These are phyloP conservation scores for Dalbergia cochinchinensis DNA, from an alignment of 306 rosid genomes.

Conservation along the genomic window DNA sequence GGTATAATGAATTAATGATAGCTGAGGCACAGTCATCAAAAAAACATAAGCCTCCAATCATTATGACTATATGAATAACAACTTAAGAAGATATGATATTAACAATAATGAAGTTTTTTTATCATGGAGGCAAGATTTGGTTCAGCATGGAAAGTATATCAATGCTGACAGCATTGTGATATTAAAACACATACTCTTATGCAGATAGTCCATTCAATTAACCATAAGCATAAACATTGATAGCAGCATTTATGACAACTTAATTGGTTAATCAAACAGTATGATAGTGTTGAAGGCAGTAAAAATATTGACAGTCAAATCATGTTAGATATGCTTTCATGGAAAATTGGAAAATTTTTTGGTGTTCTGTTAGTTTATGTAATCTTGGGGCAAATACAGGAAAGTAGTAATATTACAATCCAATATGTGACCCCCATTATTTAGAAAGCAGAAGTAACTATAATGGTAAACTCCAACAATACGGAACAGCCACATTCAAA, in stretches of 20 bases:
- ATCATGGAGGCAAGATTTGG: neutral
- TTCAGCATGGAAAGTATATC: neutral
- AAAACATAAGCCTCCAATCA: neutral
- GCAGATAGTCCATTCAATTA: neutral
- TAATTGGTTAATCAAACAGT: neutral
- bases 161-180: neutral
- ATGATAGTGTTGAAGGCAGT: neutral
- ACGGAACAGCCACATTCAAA: too few species aligned
- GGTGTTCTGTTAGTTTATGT: neutral
- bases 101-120: neutral
- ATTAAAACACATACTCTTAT: neutral
- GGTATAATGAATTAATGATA: neutral
- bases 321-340: neutral
- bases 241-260: neutral
- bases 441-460: neutral
- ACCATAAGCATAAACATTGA: neutral
- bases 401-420: neutral
- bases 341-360: neutral
- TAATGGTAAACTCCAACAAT: too few species aligned
- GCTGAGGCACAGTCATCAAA: neutral
- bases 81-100: neutral
- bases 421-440: neutral
- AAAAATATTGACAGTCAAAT: neutral
- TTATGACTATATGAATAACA: neutral
- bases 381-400: neutral